Base-by-base conservation (phyloP, 2,329 filamentous ascomycete genomes). In the Ophiostoma pallidulum region DNA sequence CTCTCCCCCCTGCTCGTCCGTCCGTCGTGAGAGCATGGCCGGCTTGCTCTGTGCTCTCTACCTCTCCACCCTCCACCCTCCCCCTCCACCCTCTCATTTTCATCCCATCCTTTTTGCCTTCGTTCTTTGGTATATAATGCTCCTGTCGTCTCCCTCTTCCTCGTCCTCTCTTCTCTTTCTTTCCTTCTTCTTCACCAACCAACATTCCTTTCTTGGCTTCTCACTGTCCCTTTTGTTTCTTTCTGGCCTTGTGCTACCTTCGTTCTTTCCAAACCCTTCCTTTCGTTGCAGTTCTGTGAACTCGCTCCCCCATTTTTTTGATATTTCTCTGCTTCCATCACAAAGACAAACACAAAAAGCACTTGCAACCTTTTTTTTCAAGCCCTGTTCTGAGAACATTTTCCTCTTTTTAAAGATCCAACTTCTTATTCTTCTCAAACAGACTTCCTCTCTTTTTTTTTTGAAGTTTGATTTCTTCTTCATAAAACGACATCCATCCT, bases 261-360 rank as follows among this genome's bases (percentile, higher is more conserved):
- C 44, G 40, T 44, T 48, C 44, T 45, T 32, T 39, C 7, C 24
- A 22, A 12, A 3, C 20, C 29, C 16, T 53, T 51, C 36, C 26
- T 38, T 52, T 48, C 45, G 28, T 51, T 50, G 39, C 49, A 48
- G 53, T 54, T 51, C 49, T 50, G 42, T 50, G 51, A 53, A 50
- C 49, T 48, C 37, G 39, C 45, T 46, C 38, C 26, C 22, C 41
- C 45, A 45, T 36, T 24, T 24, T 35, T 49, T 40, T 31, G 40
- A 14, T 19, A n/a, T 35, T n/a, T n/a, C n/a, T n/a, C n/a, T n/a
- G n/a, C n/a, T n/a, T n/a, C n/a, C n/a, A n/a, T n/a, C n/a, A n/a
- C n/a, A n/a, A n/a, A n/a, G n/a, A n/a, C n/a, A n/a, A n/a, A n/a
- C n/a, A n/a, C n/a, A n/a, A n/a, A n/a, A n/a, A n/a, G n/a, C n/a